Evolutionary conservation across 768 basidiomycete genomes (phyloP).

Genomic region (Neoboletus magnificus): DNA sequence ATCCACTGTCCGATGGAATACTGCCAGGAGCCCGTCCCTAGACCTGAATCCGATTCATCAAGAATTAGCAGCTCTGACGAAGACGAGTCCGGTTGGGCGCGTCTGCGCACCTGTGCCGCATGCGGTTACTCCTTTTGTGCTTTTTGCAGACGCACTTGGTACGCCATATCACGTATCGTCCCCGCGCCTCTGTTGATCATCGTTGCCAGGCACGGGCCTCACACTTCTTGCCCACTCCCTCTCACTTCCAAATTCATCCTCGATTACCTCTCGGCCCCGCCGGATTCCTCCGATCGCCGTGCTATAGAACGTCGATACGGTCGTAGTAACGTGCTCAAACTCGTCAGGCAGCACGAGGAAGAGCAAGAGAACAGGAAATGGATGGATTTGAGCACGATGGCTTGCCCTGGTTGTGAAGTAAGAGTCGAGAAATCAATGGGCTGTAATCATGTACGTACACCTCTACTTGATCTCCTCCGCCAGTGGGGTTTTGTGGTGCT

Average conservation of each 20-base stretch:
- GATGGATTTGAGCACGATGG: slow-evolving; percentile 65
- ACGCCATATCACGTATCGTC: slow-evolving; percentile 12
- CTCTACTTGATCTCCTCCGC: not conserved
- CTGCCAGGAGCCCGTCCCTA: slow-evolving; percentile 78
- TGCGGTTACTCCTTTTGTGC: slow-evolving; percentile 83
- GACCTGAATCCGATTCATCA: slow-evolving; percentile 37
- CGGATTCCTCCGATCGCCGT: slow-evolving; percentile 47
- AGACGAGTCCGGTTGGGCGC: slow-evolving; percentile 66
- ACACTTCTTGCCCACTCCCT: slow-evolving; percentile 65
- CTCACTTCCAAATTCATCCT: slow-evolving; percentile 61
- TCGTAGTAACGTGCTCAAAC: slow-evolving; percentile 50
- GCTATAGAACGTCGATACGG: slow-evolving; percentile 66
- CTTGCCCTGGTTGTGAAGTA: slow-evolving; percentile 70
- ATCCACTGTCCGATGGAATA: slow-evolving; percentile 76
- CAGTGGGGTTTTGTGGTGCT: too few relatives aligned
- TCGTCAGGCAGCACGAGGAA: slow-evolving; percentile 65
- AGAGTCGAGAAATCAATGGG: slow-evolving; percentile 74
- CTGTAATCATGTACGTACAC: slow-evolving; percentile 78
- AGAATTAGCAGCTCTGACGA: slow-evolving; percentile 29
- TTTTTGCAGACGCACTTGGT: slow-evolving; percentile 82
- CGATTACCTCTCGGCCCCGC: slow-evolving; percentile 61
- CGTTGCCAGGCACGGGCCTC: slow-evolving; percentile 74
- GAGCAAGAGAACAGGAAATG: slow-evolving; percentile 72
- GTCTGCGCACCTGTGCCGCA: slow-evolving; percentile 64
- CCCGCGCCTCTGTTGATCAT: slow-evolving; percentile 3